Base-by-base conservation (phyloP, 1,284 basidiomycete genomes). In the Agroathelia rolfsii region DNA sequence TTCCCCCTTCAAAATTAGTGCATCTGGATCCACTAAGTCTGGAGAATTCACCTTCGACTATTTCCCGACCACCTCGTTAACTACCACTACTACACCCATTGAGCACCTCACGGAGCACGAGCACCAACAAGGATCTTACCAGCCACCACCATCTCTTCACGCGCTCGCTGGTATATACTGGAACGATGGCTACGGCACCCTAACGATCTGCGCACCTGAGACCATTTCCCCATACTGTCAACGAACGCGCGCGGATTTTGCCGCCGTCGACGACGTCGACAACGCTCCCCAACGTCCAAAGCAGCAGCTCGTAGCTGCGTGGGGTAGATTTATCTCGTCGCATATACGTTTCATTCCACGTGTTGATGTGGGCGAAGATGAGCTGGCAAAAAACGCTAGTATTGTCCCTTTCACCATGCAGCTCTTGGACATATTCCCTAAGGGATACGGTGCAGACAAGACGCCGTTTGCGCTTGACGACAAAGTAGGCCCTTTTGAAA, bases 91-190 rank as follows among this genome's bases (percentile, higher is more conserved):
- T n/a, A n/a, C n/a, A n/a, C n/a, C n/a, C n/a, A n/a, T n/a, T n/a
- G n/a, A n/a, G n/a, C n/a, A n/a, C n/a, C n/a, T n/a, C n/a, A n/a
- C n/a, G n/a, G n/a, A n/a, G n/a, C n/a, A n/a, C n/a, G n/a, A n/a
- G n/a, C 23, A 5, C 10, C n/a, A 14, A 30, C 12, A 11, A 8
- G 8, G 9, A 13, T 6, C 11, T 27, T 12, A 15, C 22, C 15
- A 7, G 6, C 11, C 19, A 22, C n/a, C n/a, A 5, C 14, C 35
- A 2, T 9, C 19, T 10, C 26, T 49, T 10, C 41, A 48, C 11
- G 35, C 28, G 2, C 48, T 52, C n/a, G 36, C 48, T 3, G 62
- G 62, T 3, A 59, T 53, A 0, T 64, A 59, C 40, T 9, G 30
- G 8, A 45, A 55, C 32, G 34, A 46, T 1, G 58, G 52, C 5